Percentiles rank a stretch among this genome's conserved stretches.
These are phyloP conservation scores for Brasenia schreberi DNA, from an alignment of 164 flowering plant species.

Conservation along the genomic window DNA sequence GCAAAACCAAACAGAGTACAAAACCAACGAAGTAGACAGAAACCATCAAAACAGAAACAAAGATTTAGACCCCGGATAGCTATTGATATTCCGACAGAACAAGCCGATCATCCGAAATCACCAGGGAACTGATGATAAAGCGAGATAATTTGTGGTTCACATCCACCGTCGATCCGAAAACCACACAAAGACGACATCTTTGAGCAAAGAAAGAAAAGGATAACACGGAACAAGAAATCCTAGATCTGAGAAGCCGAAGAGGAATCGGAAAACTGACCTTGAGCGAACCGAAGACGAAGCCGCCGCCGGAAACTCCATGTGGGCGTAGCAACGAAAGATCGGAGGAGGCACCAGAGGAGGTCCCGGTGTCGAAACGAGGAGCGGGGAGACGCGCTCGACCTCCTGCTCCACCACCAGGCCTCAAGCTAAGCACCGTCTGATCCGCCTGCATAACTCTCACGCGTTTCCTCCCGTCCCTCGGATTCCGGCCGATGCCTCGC, in stretches of 20 bases:
- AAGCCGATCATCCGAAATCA: not conserved
- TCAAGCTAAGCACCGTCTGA: slow-evolving; percentile 78
- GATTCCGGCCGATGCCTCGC: slow-evolving; percentile 3
- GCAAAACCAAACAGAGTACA: too few species aligned
- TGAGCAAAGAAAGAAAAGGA: not conserved
- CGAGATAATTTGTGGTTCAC: not conserved
- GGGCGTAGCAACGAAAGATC: not conserved
- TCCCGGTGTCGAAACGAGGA: slow-evolving; percentile 40
- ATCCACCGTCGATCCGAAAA: too few species aligned
- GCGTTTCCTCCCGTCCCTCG: slow-evolving; percentile 7
- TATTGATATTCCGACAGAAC: too few species aligned
- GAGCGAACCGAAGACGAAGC: not conserved
- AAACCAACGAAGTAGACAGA: too few species aligned
- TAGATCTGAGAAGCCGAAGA: not conserved
- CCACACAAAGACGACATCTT: not conserved
- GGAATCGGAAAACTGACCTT: not conserved
- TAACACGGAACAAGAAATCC: not conserved
- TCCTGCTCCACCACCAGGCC: slow-evolving; percentile 82
- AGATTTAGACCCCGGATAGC: too few species aligned
- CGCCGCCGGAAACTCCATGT: not conserved
- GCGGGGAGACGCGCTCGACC: slow-evolving; percentile 43
- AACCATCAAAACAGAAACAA: too few species aligned
- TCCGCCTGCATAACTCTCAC: slow-evolving; percentile 82
- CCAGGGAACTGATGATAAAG: slow-evolving; percentile 14
- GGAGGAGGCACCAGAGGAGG: slow-evolving; percentile 6